phyloP scores from a whole-genome alignment of 495 filamentous ascomycete species.

The Clavariopsis aquatica region DNA sequence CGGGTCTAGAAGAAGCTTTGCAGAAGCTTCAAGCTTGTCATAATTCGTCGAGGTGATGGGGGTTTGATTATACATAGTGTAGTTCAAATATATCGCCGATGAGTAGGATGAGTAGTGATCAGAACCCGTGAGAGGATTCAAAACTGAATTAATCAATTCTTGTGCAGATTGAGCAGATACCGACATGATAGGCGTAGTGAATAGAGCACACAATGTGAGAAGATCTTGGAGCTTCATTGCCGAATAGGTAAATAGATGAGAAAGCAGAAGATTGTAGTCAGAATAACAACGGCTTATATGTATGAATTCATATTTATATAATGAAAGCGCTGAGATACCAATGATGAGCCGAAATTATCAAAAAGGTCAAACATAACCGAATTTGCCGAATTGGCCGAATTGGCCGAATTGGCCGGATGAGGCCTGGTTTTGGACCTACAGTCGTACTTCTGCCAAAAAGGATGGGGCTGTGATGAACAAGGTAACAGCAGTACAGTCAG shows the following conservation, averaged over 20 bases:
- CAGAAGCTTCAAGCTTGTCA: conserved; percentile 18
- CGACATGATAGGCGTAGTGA: too few species aligned
- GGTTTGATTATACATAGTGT: conserved; percentile 18
- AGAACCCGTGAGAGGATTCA: neutral
- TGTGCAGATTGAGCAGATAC: neutral
- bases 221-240: neutral
- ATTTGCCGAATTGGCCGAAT: neutral
- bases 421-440: too few species aligned
- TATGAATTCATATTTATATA: too few species aligned
- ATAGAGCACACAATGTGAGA: too few species aligned
- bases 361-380: neutral
- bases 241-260: neutral
- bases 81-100: conserved; percentile 15
- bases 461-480: too few species aligned
- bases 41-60: conserved; percentile 20
- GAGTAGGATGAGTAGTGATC: conserved; percentile 20
- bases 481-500: too few species aligned
- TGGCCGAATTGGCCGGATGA: neutral
- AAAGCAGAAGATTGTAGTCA: too few species aligned
- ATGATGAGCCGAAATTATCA: neutral
- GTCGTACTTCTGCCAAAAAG: too few species aligned
- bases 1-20: neutral
- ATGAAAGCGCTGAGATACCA: too few species aligned
- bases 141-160: neutral
- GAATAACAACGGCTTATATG: neutral